Percentiles rank a stretch among this genome's conserved stretches.
Evolutionary conservation across 306 rosid species (phyloP).

Genomic region (Potentilla sterilis): DNA sequence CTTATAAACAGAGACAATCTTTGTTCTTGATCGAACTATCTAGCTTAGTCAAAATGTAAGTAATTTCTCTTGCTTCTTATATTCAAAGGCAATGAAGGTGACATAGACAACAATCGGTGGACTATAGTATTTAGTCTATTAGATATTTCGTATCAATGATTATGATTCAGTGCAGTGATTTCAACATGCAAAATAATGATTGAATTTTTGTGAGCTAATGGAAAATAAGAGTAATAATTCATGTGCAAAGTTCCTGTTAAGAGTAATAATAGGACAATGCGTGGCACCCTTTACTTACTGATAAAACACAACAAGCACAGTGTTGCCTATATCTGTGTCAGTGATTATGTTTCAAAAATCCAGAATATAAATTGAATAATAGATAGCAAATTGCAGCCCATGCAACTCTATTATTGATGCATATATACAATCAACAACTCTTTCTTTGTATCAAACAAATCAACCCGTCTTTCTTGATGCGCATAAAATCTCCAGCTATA

Average conservation of each 20-base stretch:
- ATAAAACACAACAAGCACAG: not conserved
- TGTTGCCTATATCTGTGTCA: not conserved
- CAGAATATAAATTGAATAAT: not conserved
- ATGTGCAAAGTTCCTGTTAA: not conserved
- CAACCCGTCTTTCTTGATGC: conserved; percentile 5
- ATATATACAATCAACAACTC: not conserved
- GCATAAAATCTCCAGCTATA: conserved; percentile 38
- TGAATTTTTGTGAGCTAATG: not conserved
- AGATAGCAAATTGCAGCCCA: not conserved
- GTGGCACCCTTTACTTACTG: not conserved
- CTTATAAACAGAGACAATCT: not conserved
- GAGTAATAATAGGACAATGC: not conserved
- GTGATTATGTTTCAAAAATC: conserved; percentile 7
- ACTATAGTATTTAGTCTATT: not conserved
- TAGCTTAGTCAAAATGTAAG: not conserved
- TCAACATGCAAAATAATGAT: not conserved
- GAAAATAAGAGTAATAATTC: not conserved
- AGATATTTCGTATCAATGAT: not conserved
- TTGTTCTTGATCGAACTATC: not conserved
- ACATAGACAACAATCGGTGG: not conserved
- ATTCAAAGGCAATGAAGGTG: not conserved
- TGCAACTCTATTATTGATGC: conserved; percentile 11
- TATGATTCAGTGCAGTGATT: not conserved
- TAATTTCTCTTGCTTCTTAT: not conserved
- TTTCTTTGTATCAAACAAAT: not conserved